These are phyloP conservation scores for Fusarium sp. DNA, from an alignment of 2,329 filamentous ascomycete species.

Conservation along the genomic window DNA sequence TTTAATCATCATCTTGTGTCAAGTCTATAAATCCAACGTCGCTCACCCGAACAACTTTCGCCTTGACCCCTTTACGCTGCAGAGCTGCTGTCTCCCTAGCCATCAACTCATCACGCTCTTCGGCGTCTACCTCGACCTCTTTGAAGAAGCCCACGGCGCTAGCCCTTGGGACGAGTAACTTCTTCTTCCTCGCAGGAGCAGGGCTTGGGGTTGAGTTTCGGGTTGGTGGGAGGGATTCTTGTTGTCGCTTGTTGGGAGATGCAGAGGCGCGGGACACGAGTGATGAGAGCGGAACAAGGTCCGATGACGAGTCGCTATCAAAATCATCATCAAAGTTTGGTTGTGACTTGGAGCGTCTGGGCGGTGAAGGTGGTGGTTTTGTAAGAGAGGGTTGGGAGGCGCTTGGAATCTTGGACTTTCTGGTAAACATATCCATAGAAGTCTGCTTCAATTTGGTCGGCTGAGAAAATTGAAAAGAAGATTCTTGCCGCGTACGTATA, in stretches of 20 bases:
- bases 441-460: conserved; percentile 50
- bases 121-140: conserved; percentile 47
- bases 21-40: conserved; percentile 53
- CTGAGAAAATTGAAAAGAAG: conserved; percentile 20
- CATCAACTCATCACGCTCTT: conserved; percentile 46
- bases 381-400: conserved; percentile 16
- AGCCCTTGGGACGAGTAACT: conserved; percentile 54
- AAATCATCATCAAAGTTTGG: conserved; percentile 6
- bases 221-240: neutral
- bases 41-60: conserved; percentile 47
- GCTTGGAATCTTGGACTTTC: conserved; percentile 13
- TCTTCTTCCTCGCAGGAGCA: conserved; percentile 51
- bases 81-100: conserved; percentile 38
- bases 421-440: conserved; percentile 50
- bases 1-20: conserved; percentile 48
- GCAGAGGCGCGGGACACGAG: conserved; percentile 14
- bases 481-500: neutral
- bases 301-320: conserved; percentile 37
- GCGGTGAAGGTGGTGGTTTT: neutral
- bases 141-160: conserved; percentile 56
- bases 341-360: neutral
- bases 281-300: conserved; percentile 34
- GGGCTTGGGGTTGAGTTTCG: conserved; percentile 29
- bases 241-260: conserved; percentile 27
- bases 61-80: conserved; percentile 27